These are phyloP conservation scores for Trichoderma oligosporum DNA, from an alignment of 2,329 filamentous ascomycete genomes.

Conservation along the genomic window DNA sequence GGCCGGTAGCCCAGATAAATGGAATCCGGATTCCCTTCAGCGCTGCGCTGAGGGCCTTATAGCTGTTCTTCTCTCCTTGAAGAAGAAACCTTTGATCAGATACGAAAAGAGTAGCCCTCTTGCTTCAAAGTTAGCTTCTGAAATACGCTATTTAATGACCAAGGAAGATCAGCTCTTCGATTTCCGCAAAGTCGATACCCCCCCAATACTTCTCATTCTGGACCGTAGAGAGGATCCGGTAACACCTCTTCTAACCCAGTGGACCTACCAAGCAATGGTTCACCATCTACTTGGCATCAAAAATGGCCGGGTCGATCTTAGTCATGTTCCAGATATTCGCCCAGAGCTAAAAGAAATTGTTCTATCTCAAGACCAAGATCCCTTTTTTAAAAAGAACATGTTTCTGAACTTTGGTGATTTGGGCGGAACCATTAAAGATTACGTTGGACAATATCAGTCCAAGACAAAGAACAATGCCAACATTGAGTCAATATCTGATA, in stretches of 20 bases:
- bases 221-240: constrained; percentile 93
- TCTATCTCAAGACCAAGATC: constrained; percentile 92
- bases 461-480: constrained; percentile 96
- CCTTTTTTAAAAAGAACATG: constrained; percentile 99
- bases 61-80: constrained; percentile 79
- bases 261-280: constrained; percentile 99
- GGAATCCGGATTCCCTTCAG: constrained; percentile 86
- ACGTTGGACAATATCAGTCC: constrained; percentile 95
- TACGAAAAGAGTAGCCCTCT: constrained; percentile 89
- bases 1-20: constrained; percentile 76
- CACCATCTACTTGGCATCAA: constrained; percentile 91
- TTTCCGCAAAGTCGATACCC: constrained; percentile 90
- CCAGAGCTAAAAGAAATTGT: constrained; percentile 92
- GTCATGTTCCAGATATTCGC: constrained; percentile 75
- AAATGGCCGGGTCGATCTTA: constrained; percentile 90
- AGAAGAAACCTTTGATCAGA: constrained; percentile 93
- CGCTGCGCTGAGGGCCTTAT: constrained; percentile 83
- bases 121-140: constrained; percentile 87
- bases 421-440: constrained; percentile 94
- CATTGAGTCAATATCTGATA: constrained; percentile 94
- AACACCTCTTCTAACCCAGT: constrained; percentile 90
- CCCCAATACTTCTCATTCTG: constrained; percentile 83
- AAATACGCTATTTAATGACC: constrained; percentile 87
- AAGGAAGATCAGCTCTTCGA: constrained; percentile 97
- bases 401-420: constrained; percentile 96